Evolutionary conservation across 1,284 basidiomycete genomes (phyloP).

Genomic region (Ganoderma lucidum): DNA sequence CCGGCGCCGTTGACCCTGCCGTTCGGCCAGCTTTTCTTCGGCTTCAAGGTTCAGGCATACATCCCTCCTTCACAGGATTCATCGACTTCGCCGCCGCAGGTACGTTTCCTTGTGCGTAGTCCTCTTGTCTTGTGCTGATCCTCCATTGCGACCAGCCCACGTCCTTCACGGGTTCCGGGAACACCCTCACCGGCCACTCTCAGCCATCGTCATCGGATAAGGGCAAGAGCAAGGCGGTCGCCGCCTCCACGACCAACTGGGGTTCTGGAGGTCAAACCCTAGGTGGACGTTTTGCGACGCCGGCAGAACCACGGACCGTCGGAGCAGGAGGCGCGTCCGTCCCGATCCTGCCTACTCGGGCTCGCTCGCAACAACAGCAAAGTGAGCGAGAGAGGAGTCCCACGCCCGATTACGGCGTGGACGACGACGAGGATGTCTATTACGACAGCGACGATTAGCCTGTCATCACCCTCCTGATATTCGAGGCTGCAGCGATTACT

Average conservation of each 20-base stretch:
- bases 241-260: constrained; percentile 51
- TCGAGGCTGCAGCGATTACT: neutral
- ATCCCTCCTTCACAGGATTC: constrained; percentile 55
- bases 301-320: constrained; percentile 46
- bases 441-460: constrained; percentile 71
- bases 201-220: constrained; percentile 42
- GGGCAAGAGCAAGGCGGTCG: constrained; percentile 62
- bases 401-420: constrained; percentile 80
- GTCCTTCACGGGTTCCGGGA: constrained; percentile 93
- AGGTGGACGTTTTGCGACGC: constrained; percentile 48
- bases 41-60: constrained; percentile 82
- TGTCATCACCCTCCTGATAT: neutral
- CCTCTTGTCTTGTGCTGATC: neutral
- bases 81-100: constrained; percentile 27
- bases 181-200: constrained; percentile 73
- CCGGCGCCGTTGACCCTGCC: constrained; percentile 93
- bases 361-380: constrained; percentile 40
- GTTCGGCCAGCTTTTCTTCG: constrained; percentile 94
- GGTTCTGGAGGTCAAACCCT: constrained; percentile 63
- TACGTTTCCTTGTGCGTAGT: constrained; percentile 15
- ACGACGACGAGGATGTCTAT: constrained; percentile 76
- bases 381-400: constrained; percentile 61
- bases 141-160: constrained; percentile 38
- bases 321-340: constrained; percentile 63
- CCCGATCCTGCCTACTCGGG: constrained; percentile 52